Conservation (phyloP, 2,329 filamentous ascomycete species). For the Fusarium redolens region DNA sequence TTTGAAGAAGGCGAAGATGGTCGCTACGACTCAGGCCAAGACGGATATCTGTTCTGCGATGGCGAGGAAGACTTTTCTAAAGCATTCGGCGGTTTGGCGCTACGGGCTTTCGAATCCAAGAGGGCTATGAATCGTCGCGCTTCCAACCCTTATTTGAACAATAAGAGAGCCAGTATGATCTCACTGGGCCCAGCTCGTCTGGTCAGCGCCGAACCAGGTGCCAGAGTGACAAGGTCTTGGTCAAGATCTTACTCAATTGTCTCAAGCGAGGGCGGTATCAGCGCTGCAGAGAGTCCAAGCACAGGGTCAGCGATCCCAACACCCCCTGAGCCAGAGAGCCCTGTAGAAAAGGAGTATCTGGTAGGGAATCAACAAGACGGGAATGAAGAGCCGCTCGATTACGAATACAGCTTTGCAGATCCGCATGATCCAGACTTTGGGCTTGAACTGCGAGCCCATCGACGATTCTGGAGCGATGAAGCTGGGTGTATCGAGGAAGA, state of each 20-base stretch:
- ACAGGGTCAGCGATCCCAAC: slow-evolving; percentile 51
- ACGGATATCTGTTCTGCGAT: slow-evolving; percentile 28
- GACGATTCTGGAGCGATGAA: slow-evolving; percentile 50
- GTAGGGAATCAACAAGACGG: slow-evolving; percentile 36
- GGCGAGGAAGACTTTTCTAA: slow-evolving; percentile 46
- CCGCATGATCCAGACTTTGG: slow-evolving; percentile 48
- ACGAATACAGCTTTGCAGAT: slow-evolving; percentile 48
- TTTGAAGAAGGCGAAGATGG: slow-evolving; percentile 46
- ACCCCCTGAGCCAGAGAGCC: slow-evolving; percentile 52
- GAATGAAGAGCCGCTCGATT: slow-evolving; percentile 43
- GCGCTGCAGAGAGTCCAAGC: slow-evolving; percentile 52
- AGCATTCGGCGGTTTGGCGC: slow-evolving; percentile 54
- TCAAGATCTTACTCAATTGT: slow-evolving; percentile 47
- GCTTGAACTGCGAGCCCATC: slow-evolving; percentile 51
- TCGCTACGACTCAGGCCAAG: slow-evolving; percentile 28
- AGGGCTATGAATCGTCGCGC: slow-evolving; percentile 38
- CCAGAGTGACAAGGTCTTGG: slow-evolving; percentile 34
- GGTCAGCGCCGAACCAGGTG: slow-evolving; percentile 33
- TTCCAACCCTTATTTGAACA: slow-evolving; percentile 31
- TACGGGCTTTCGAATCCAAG: slow-evolving; percentile 46
- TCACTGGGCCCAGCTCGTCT: slow-evolving; percentile 39
- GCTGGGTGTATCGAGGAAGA: slow-evolving; percentile 54
- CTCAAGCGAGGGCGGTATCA: slow-evolving; percentile 53
- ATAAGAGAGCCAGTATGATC: slow-evolving; percentile 41
- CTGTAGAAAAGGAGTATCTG: slow-evolving; percentile 44